Evolutionary conservation across 805 yeast species (phyloP), one percentile per base, ranked within the genome.

Genomic region (Suhomyces sp.): DNA sequence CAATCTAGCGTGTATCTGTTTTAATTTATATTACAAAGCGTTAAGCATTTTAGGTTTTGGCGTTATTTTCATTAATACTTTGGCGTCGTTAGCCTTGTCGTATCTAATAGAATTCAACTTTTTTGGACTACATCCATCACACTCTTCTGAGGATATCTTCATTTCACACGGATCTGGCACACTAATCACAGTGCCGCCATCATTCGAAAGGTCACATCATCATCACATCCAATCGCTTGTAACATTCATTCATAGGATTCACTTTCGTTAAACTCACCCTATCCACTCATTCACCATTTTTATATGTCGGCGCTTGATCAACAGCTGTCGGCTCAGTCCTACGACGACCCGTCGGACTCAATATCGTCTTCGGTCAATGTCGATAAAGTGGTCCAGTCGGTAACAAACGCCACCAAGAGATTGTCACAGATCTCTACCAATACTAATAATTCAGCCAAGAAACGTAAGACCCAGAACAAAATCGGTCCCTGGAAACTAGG

Each of bases 401-500:
- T 74, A 46, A 73, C 79, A 38, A 72, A 71, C 55, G 80, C 80
- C 41, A 71, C 79, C 42, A 79, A 79, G 56, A 64, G 85, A 48
- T 67, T 80, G 44, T 80, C 84, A 8, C 84, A 80, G 62, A 65
- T 78, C 61, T 64, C 79, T 42, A 74, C 81, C 49, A 69, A 67
- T 55, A 75, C 80, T 22, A 70, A 68, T 55, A 71, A 65, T 59
- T 74, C 71, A 12, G 67, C 67, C 51, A 70, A 73, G 68, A 81
- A 63, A 69, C 76, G 78, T 46, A 68, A 73, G 54, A 60, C 69
- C 49, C 84, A 80, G 60, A 79, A 80, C 57, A 79, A 83, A 60
- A 85, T 94, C 45, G 99, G 99, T 2, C 97, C 99, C 1, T 94
- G 99, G 99, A 88, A 90, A 66, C 76, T 94, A 36, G 98, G 98